These are phyloP conservation scores for Acanthamoeba royreba DNA, from an alignment of 208 protist species.

Conservation along the genomic window DNA sequence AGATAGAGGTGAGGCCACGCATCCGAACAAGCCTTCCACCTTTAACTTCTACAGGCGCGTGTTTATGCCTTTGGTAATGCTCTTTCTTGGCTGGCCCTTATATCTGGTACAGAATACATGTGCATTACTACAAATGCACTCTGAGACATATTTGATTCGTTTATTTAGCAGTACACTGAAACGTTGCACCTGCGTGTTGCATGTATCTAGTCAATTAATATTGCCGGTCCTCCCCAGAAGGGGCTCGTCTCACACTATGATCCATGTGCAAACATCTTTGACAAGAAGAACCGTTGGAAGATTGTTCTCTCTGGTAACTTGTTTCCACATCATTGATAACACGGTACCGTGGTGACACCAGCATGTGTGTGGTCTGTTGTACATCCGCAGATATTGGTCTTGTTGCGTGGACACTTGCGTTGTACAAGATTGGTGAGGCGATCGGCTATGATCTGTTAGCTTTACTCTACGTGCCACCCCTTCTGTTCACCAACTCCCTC, in stretches of 20 bases:
- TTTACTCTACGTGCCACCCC: constrained; percentile 63
- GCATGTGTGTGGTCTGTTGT: not conserved
- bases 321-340: no score
- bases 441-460: constrained; percentile 69
- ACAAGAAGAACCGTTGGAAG: not conserved
- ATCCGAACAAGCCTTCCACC: not conserved
- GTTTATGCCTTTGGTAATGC: constrained; percentile 74
- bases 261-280: constrained; percentile 28
- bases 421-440: constrained; percentile 67
- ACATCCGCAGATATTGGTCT: constrained; percentile 76
- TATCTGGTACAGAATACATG: no score
- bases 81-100: constrained; percentile 87
- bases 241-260: constrained; percentile 26
- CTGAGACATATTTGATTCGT: no score
- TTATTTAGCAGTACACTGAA: no score
- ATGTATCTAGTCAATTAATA: constrained; percentile 26
- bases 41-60: not conserved
- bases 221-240: not conserved
- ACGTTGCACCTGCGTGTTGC: no score
- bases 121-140: no score
- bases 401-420: constrained; percentile 67
- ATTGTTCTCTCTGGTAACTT: not conserved
- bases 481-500: constrained; percentile 90
- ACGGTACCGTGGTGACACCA: no score
- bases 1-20: not conserved